Conservation (phyloP, 441 rosid genomes). For the Gossypium davidsonii region DNA sequence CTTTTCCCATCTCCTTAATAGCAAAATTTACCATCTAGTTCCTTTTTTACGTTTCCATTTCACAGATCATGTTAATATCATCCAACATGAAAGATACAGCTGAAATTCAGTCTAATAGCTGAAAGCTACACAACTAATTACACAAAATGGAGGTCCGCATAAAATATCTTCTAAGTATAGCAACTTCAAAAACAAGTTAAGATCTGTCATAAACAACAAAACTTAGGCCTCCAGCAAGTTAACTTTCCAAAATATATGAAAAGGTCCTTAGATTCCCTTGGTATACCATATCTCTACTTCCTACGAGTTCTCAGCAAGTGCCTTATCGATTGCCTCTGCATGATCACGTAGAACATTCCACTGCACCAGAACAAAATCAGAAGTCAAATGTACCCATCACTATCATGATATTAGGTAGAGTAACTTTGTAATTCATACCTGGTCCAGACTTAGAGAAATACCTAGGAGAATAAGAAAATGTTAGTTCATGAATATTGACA, state of each 20-base stretch:
- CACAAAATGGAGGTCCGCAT: background rate
- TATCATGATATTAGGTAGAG: background rate
- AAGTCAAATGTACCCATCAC: background rate
- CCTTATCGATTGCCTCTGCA: constrained; percentile 63
- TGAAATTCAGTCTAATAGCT: background rate
- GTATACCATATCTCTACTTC: background rate
- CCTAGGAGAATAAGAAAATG: constrained; percentile 30
- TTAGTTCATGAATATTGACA: constrained; percentile 2
- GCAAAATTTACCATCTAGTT: background rate
- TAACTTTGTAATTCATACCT: constrained; percentile 36
- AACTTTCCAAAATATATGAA: background rate
- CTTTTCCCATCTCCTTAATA: too few species aligned
- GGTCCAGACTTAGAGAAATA: constrained; percentile 60
- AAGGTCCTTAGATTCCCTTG: background rate
- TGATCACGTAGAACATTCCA: constrained; percentile 70
- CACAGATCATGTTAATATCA: background rate
- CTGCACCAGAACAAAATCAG: constrained; percentile 29
- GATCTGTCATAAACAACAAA: background rate
- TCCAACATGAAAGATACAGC: background rate
- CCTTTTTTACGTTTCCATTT: background rate
- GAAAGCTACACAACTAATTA: background rate
- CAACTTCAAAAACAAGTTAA: background rate
- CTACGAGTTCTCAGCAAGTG: constrained; percentile 49
- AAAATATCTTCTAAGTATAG: background rate
- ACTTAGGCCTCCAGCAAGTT: background rate